Conservation (phyloP, 345 rosid species). For the Tarenaya hassleriana region DNA sequence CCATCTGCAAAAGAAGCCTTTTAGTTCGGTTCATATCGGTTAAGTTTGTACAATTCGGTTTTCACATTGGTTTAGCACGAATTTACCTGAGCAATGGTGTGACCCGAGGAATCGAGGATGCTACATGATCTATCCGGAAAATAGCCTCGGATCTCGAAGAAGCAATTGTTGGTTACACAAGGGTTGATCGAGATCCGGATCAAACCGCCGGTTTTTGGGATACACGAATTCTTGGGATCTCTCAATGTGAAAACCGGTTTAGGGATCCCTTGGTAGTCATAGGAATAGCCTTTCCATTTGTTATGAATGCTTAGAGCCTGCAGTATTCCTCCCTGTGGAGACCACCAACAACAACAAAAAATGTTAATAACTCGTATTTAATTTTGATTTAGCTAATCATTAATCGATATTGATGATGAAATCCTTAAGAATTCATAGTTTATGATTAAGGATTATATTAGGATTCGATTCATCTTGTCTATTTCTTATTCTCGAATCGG, state of each 20-base stretch:
- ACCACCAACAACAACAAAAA: no score
- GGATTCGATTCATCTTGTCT: no score
- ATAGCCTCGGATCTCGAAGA: conserved; percentile 54
- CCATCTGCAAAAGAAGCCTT: conserved; percentile 33
- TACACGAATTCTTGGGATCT: conserved; percentile 49
- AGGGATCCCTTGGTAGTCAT: conserved; percentile 52
- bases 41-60: no score
- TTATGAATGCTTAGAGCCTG: conserved; percentile 57
- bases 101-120: conserved; percentile 48
- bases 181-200: conserved; percentile 43
- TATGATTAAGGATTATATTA: no score
- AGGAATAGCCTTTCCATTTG: conserved; percentile 69
- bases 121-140: conserved; percentile 58
- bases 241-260: conserved; percentile 58
- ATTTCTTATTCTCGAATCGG: no score
- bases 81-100: conserved; percentile 47
- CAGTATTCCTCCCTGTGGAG: conserved; percentile 49
- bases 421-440: no score
- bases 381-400: no score
- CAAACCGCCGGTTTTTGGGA: conserved; percentile 29
- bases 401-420: no score
- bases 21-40: background rate
- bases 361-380: no score
- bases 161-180: conserved; percentile 21
- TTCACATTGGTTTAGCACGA: no score